Conservation (phyloP, 305 asterid genomes). For the Solanum chacoense region DNA sequence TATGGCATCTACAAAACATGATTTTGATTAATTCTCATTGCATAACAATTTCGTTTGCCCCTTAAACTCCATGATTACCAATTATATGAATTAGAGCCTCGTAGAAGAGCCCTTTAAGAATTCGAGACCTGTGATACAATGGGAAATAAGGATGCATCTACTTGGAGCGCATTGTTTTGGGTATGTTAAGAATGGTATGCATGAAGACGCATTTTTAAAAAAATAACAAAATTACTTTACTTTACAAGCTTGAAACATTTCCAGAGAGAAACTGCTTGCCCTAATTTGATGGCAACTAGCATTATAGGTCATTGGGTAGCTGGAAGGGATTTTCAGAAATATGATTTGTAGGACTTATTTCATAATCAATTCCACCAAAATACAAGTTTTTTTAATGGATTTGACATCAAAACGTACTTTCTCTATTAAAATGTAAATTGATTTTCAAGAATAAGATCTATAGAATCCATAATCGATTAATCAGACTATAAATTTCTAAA, state of each 20-base stretch:
- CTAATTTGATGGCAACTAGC: background rate
- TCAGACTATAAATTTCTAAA: background rate
- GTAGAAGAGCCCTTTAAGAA: background rate
- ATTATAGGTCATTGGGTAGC: background rate
- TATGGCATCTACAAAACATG: constrained; percentile 5
- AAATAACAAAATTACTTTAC: background rate
- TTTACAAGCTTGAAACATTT: background rate
- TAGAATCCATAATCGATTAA: background rate
- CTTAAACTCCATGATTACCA: constrained; percentile 13
- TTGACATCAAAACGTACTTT: background rate
- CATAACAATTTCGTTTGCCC: background rate
- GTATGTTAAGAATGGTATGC: constrained; percentile 7
- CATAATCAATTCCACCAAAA: background rate
- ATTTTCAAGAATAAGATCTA: background rate
- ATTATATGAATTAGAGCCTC: constrained; percentile 6
- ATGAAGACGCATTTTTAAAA: background rate
- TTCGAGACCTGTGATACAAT: background rate
- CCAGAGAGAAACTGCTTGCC: background rate
- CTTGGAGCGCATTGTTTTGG: constrained; percentile 12
- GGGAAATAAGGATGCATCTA: background rate
- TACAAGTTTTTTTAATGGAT: background rate
- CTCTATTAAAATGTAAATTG: background rate
- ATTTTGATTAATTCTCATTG: background rate
- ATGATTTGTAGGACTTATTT: background rate
- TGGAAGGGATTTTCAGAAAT: background rate